Base-by-base conservation (phyloP, 371 early-diverging fungal genomes). In the Batkoa obscura region DNA sequence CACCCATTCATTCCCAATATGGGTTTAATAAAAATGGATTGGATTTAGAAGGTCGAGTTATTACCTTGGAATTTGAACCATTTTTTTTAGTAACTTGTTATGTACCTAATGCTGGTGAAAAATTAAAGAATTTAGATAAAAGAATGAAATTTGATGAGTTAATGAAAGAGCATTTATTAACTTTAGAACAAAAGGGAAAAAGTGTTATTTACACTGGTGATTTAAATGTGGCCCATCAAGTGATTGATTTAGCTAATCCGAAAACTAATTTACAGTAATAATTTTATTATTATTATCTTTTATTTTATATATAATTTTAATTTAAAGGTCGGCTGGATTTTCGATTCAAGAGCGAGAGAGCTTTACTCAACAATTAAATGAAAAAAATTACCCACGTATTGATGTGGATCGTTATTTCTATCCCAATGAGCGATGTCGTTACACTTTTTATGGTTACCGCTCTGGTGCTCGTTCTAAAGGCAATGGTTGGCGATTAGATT, bases 401-500 rank as follows among this genome's bases (percentile, higher is more conserved):
- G 93, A 93, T 64, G 73, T 76, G 0, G 90, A 76, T 73, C 76
- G 93, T n/a, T 72, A 79, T 53, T 65, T 79, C 2, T 67, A 86
- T 55, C 87, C 88, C 1, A 72, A 75, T 1, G 75, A 72, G 17
- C 64, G 62, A 13, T 78, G 79, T 0, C 73, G 75, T 50, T 92
- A 88, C 66, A 80, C 89, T 12, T 92, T 84, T 64, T 91, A 74
- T 61, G 78, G 82, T 1, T 91, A 81, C 59, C 74, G 91, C 33
- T 81, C 80, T 59, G 71, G 77, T 41, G 73, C 79, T 52, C 73
- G 90, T 10, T 65, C 65, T 31, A 91, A 90, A 59, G 62, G 71
- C 10, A 65, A 86, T 52, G 93, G 93, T 3, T 93, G 93, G 93
- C 69, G 92, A 34, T 62, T 90, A 62, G 90, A 90, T 66, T 91